Evolutionary conservation across 176 grass and related monocot genomes (phyloP).

Genomic region (Carex cristatella): DNA sequence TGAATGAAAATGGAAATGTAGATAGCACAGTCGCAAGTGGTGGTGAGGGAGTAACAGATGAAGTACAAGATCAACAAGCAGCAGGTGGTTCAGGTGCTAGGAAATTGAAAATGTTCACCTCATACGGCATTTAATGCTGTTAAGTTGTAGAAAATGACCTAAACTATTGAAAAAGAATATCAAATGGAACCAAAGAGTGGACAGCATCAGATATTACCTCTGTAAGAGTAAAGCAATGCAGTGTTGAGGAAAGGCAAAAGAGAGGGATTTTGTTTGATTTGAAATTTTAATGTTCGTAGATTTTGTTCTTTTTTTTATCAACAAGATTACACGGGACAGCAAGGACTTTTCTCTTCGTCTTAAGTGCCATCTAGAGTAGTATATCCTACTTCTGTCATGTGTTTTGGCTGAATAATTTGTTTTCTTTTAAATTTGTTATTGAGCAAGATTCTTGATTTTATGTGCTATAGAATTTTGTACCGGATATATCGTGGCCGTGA

Average conservation of each 20-base stretch:
- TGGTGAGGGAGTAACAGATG: slow-evolving; percentile 2
- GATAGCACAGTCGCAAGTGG: slow-evolving; percentile 12
- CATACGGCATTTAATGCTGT: not conserved
- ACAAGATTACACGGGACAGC: slow-evolving; percentile 17
- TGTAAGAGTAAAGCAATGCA: not conserved
- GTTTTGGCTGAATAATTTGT: slow-evolving; percentile 9
- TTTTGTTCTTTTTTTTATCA: slow-evolving; percentile 15
- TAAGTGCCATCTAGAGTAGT: slow-evolving; percentile 11
- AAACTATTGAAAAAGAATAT: slow-evolving; percentile 19
- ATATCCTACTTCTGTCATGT: slow-evolving; percentile 1
- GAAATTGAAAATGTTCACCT: slow-evolving; percentile 25
- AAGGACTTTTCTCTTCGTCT: not conserved
- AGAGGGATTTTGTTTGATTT: slow-evolving; percentile 24
- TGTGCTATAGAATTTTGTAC: not conserved
- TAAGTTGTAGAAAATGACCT: slow-evolving; percentile 5
- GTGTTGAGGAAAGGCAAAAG: slow-evolving; percentile 16
- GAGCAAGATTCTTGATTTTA: not conserved
- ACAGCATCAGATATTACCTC: not conserved
- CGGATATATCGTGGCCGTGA: not conserved
- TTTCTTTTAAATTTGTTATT: not conserved
- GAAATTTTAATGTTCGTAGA: slow-evolving; percentile 17
- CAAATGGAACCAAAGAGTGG: not conserved
- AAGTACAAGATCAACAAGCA: slow-evolving; percentile 6
- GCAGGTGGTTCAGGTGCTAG: not conserved
- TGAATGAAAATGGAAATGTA: slow-evolving; percentile 33